Conservation (phyloP, 371 early-diverging fungal species). For the Mitosporidium daphniae region DNA sequence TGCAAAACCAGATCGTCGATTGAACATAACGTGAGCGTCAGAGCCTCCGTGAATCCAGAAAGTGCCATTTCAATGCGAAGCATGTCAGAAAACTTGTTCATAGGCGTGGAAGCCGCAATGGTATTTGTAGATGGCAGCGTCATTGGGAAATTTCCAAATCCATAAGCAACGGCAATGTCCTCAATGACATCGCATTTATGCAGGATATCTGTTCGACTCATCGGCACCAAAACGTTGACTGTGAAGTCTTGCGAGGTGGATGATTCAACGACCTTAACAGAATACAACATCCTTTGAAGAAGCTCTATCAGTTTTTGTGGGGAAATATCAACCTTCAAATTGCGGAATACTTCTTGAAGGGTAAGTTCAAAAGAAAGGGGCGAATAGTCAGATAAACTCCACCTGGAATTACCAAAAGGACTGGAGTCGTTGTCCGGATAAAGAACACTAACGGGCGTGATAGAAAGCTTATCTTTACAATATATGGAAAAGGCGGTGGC, state of each 20-base stretch:
- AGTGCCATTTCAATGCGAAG: slow-evolving; percentile 58
- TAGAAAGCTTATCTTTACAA: no score
- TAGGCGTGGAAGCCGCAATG: slow-evolving; percentile 42
- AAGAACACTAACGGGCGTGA: no score
- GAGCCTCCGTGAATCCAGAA: slow-evolving; percentile 71
- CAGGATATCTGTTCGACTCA: slow-evolving; percentile 73
- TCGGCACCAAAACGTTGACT: slow-evolving; percentile 42
- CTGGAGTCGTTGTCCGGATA: no score
- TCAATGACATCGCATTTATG: slow-evolving; percentile 94
- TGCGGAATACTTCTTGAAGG: no score
- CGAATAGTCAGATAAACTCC: no score
- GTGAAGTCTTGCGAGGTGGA: slow-evolving; percentile 28
- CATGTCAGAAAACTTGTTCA: slow-evolving; percentile 68
- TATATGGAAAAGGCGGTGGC: slow-evolving; percentile 6
- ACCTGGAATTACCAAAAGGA: no score
- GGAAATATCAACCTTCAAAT: no score
- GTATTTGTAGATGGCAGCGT: slow-evolving; percentile 38
- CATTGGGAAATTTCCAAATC: slow-evolving; percentile 68
- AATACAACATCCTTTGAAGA: no score
- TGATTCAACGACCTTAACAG: no score
- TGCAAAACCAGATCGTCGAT: slow-evolving; percentile 2
- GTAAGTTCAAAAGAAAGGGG: no score
- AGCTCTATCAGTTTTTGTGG: no score
- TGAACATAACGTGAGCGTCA: slow-evolving; percentile 55
- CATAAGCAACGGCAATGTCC: slow-evolving; percentile 94